Evolutionary conservation across 2,329 filamentous ascomycete species (phyloP).

Genomic region (Nigrospora osmanthi): DNA sequence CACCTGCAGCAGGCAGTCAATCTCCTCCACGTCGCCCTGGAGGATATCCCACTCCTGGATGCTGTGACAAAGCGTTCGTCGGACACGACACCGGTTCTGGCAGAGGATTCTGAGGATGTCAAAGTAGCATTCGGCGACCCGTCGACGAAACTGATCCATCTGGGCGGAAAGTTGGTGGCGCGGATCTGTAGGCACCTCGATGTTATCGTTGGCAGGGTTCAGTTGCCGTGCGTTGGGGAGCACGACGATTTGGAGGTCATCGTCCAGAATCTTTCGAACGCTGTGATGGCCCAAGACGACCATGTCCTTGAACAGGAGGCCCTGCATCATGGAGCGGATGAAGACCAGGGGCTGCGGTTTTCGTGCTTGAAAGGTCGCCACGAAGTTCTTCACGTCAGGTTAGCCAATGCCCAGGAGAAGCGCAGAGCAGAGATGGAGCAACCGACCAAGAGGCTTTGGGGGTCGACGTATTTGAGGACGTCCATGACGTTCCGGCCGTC

Average conservation of each 20-base stretch:
- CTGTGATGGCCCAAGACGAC: slow-evolving; percentile 60
- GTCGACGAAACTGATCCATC: slow-evolving; percentile 62
- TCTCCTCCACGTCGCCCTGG: slow-evolving; percentile 71
- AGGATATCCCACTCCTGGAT: slow-evolving; percentile 78
- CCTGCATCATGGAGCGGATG: slow-evolving; percentile 71
- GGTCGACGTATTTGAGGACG: slow-evolving; percentile 59
- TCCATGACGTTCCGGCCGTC: slow-evolving; percentile 64
- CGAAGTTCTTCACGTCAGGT: slow-evolving; percentile 54
- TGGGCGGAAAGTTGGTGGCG: slow-evolving; percentile 64
- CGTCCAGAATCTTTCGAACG: slow-evolving; percentile 68
- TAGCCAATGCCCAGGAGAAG: slow-evolving; percentile 2
- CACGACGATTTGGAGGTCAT: slow-evolving; percentile 71
- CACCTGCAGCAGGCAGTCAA: slow-evolving; percentile 60
- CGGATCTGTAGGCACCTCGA: slow-evolving; percentile 67
- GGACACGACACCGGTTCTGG: slow-evolving; percentile 82
- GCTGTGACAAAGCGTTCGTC: slow-evolving; percentile 81
- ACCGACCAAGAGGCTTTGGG: slow-evolving; percentile 61
- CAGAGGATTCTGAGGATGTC: slow-evolving; percentile 79
- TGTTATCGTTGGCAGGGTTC: slow-evolving; percentile 65
- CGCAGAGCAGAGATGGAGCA: background rate
- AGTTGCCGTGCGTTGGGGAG: slow-evolving; percentile 65
- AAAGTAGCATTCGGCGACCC: slow-evolving; percentile 63
- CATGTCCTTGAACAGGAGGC: slow-evolving; percentile 66
- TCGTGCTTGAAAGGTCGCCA: slow-evolving; percentile 66
- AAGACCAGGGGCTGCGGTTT: slow-evolving; percentile 79